A percentile compares a stretch with the other conserved stretches of the same genome.
Conservation (phyloP, 768 basidiomycete species). For the Hydnomerulius pinastri region DNA sequence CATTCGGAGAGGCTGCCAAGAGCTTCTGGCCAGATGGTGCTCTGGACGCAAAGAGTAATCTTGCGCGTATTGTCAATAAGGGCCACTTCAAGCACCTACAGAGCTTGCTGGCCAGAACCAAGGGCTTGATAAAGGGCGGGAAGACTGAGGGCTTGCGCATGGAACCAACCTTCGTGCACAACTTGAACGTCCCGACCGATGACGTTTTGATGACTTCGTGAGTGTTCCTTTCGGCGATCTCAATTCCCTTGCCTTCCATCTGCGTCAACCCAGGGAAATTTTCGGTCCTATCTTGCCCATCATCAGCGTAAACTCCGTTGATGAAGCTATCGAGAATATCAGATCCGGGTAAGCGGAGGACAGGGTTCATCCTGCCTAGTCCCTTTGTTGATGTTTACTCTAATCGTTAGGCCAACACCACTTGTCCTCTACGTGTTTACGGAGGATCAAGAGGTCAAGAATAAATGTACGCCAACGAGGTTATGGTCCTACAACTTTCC, state of each 20-base stretch:
- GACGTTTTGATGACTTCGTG: slow-evolving; percentile 62
- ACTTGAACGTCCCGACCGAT: slow-evolving; percentile 45
- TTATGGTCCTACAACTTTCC: not conserved
- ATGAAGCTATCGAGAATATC: slow-evolving; percentile 54
- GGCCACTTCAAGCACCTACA: slow-evolving; percentile 52
- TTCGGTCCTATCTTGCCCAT: slow-evolving; percentile 71
- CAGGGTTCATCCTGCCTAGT: not conserved
- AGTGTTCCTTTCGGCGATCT: slow-evolving; percentile 13
- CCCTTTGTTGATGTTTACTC: not conserved
- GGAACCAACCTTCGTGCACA: slow-evolving; percentile 58
- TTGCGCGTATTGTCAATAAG: slow-evolving; percentile 50
- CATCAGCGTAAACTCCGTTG: slow-evolving; percentile 52
- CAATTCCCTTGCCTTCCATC: not conserved
- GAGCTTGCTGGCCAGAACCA: slow-evolving; percentile 47
- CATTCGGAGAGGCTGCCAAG: slow-evolving; percentile 38
- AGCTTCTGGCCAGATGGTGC: slow-evolving; percentile 53
- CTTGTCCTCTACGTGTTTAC: slow-evolving; percentile 63
- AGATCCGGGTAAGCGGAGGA: slow-evolving; percentile 41
- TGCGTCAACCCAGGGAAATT: slow-evolving; percentile 51
- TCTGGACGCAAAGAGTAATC: slow-evolving; percentile 39
- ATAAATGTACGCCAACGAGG: slow-evolving; percentile 19
- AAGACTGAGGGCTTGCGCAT: slow-evolving; percentile 42
- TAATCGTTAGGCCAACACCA: slow-evolving; percentile 50
- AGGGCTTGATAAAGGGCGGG: slow-evolving; percentile 56
- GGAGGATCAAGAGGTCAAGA: slow-evolving; percentile 37